A percentile compares a stretch with the other conserved stretches of the same genome.
Conservation (phyloP, 768 basidiomycete genomes). For the Phlebiopsis gigantea region DNA sequence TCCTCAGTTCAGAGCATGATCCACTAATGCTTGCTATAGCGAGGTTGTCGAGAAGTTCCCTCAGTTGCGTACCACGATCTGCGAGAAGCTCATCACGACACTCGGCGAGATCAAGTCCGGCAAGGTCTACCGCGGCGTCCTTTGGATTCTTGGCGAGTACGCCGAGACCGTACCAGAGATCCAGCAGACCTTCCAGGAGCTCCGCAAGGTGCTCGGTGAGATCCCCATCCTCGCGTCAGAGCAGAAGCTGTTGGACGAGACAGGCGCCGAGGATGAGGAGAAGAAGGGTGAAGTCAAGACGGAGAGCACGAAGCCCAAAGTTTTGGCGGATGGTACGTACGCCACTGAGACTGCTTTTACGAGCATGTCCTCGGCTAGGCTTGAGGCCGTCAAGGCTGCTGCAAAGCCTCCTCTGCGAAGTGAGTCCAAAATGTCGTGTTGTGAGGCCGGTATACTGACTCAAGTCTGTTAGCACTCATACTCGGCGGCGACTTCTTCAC, state of each 20-base stretch:
- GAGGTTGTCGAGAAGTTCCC: constrained; percentile 99
- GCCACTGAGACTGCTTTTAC: constrained; percentile 93
- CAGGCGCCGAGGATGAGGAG: constrained; percentile 50
- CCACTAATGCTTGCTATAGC: constrained; percentile 29
- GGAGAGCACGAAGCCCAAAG: constrained; percentile 56
- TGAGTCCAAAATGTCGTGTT: constrained; percentile 27
- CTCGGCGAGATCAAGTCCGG: constrained; percentile 89
- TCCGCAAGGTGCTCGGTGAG: constrained; percentile 87
- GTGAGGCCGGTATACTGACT: background rate
- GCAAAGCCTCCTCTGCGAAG: constrained; percentile 87
- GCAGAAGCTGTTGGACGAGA: constrained; percentile 76
- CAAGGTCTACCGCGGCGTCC: constrained; percentile 92
- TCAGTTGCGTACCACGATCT: constrained; percentile 71
- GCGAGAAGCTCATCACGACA: constrained; percentile 77
- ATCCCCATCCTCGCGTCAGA: constrained; percentile 96
- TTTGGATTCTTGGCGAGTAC: constrained; percentile 99
- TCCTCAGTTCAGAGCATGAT: background rate
- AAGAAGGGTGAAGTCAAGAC: constrained; percentile 46
- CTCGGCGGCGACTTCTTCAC: constrained; percentile 98
- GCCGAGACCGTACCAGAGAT: constrained; percentile 66
- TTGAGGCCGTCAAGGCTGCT: constrained; percentile 82
- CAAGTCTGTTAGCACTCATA: constrained; percentile 54
- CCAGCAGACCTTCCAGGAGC: constrained; percentile 64
- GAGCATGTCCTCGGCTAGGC: constrained; percentile 49
- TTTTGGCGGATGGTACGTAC: constrained; percentile 95